Evolutionary conservation across 2,329 filamentous ascomycete species (phyloP), one percentile per base, ranked within the genome.

Genomic region (Calonectria pseudoreteaudii): DNA sequence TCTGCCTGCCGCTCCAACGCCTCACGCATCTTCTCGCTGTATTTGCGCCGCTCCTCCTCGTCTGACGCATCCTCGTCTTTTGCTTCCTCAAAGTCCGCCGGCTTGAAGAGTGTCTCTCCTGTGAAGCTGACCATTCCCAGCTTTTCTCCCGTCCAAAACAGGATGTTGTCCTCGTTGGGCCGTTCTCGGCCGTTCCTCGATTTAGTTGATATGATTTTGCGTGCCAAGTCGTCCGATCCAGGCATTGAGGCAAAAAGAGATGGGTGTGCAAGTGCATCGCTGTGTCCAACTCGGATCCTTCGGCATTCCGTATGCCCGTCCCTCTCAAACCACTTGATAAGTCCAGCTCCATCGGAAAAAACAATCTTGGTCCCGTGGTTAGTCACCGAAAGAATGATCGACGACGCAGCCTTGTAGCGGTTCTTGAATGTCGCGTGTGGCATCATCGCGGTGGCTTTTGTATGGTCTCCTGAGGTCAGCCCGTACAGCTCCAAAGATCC

Each of bases 401-500:
- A 94, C 52, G 90, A 89, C 1, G 94, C 94, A 0, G 94, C 94
- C 5, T 94, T 96, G 82, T 97, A 95, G 0, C 96, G 92, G 79
- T 98, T 98, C 77, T 93, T 93, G 82, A 93, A 91, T 16, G 86
- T 85, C 28, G 89, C 89, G 66, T 88, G 87, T 58, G 87, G 86
- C 58, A 79, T 70, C 66, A 80, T 75, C 67, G 66, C 76, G 70
- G 68, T 79, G 71, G 74, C 82, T 47, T 66, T 82, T 75, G 80
- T 75, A n/a, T 79, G 77, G 28, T 75, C 80, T 73, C 69, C 80
- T 53, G 77, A 81, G 52, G 77, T 84, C 30, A 95, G 85, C 18
- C 92, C 92, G 83, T 98, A 98, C n/a, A 98, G 86, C 81, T 98
- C 96, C 2, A 98, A 87, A 0, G 94, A 96, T 0, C 96, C 96